Conservation (phyloP, 495 filamentous ascomycete genomes). For the Daldinia loculata region DNA sequence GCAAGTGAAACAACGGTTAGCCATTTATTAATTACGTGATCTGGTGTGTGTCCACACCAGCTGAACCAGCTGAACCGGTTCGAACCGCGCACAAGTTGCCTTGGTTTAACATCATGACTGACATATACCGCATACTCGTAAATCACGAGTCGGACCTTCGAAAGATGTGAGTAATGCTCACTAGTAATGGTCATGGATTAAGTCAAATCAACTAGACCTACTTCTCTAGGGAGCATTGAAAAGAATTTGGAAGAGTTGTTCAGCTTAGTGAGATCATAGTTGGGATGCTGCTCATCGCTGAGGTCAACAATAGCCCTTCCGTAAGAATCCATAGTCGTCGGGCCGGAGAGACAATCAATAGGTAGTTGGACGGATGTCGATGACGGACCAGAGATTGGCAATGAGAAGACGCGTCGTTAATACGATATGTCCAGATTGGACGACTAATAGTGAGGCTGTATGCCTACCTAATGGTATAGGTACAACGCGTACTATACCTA, state of each 20-base stretch:
- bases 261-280: background rate
- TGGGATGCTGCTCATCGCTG: slow-evolving; percentile 4
- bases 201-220: background rate
- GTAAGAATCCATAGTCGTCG: background rate
- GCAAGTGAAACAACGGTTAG: slow-evolving; percentile 9
- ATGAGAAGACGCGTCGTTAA: background rate
- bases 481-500: background rate
- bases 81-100: background rate
- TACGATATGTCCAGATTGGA: background rate
- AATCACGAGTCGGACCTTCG: slow-evolving; percentile 22
- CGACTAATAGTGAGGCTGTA: background rate
- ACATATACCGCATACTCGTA: slow-evolving; percentile 11
- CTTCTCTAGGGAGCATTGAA: background rate
- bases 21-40: no score
- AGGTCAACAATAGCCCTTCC: background rate
- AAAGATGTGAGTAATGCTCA: slow-evolving; percentile 7
- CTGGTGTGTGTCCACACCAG: no score
- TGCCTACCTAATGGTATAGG: background rate
- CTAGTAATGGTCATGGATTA: background rate
- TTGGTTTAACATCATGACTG: background rate
- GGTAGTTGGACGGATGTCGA: background rate
- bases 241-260: background rate
- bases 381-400: background rate
- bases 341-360: background rate
- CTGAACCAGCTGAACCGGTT: no score